Conservation (phyloP, 2,329 filamentous ascomycete genomes). For the Delphinella strobiligena region DNA sequence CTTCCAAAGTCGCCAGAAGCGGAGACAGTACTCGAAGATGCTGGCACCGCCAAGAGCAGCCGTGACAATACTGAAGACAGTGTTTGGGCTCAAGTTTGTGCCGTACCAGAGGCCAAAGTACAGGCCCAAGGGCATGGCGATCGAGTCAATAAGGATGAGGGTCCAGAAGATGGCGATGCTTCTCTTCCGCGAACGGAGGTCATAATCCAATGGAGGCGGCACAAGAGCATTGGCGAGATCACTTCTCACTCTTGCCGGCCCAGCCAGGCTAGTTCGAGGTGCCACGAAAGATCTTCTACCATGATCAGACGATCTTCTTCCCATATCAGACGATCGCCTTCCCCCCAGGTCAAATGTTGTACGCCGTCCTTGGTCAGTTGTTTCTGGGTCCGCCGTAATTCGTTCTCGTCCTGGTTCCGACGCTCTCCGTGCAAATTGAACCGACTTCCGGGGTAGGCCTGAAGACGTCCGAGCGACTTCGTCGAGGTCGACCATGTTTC, state of each 20-base stretch:
- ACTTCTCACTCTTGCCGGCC: constrained; percentile 2
- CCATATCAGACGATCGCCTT: neutral
- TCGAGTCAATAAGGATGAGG: constrained; percentile 46
- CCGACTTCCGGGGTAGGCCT: neutral
- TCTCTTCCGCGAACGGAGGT: constrained; percentile 40
- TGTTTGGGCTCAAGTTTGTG: constrained; percentile 38
- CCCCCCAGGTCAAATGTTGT: neutral
- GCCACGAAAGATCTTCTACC: constrained; percentile 4
- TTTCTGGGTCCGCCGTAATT: neutral
- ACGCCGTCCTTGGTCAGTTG: neutral
- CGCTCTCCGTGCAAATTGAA: neutral
- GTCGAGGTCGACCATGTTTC: neutral
- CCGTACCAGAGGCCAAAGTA: constrained; percentile 52
- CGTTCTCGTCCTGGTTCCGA: neutral
- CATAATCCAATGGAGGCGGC: constrained; percentile 45
- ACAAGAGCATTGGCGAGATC: constrained; percentile 8
- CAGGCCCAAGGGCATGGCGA: constrained; percentile 45
- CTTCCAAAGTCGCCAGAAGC: constrained; percentile 37
- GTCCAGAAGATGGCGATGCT: constrained; percentile 48
- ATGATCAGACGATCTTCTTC: constrained; percentile 1
- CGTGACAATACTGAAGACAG: constrained; percentile 43
- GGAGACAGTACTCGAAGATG: constrained; percentile 42
- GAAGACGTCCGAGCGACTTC: neutral
- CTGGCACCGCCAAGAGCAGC: constrained; percentile 40
- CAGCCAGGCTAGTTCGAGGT: constrained; percentile 4